A percentile compares a stretch with the other conserved stretches of the same genome.
Evolutionary conservation across 129 eudicot genomes (phyloP).

Genomic region (Chrysanthemum seticuspe): DNA sequence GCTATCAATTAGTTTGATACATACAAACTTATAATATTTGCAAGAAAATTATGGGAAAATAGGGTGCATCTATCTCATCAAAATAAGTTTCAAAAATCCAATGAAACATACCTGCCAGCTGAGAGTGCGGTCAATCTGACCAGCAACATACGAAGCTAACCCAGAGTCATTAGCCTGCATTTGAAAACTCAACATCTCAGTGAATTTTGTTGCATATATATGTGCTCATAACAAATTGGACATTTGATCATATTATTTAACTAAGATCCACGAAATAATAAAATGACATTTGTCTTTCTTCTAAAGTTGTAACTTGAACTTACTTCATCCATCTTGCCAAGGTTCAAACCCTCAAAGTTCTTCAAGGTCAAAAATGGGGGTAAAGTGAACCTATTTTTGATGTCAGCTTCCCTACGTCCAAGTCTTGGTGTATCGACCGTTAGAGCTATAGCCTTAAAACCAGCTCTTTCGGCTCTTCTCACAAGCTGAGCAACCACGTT

Average conservation of each 20-base stretch:
- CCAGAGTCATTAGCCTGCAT: conserved; percentile 90
- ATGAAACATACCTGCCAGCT: conserved; percentile 76
- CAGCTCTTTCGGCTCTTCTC: conserved; percentile 90
- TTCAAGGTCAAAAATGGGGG: conserved; percentile 86
- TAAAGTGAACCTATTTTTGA: conserved; percentile 81
- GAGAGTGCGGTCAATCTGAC: conserved; percentile 93
- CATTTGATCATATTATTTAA: neutral
- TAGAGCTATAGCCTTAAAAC: conserved; percentile 93
- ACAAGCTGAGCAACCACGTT: conserved; percentile 90
- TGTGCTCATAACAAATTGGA: too few species aligned
- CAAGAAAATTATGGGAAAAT: neutral
- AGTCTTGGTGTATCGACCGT: conserved; percentile 96
- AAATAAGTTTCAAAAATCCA: neutral
- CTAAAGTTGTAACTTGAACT: conserved; percentile 29
- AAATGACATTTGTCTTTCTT: neutral
- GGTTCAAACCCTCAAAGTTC: conserved; percentile 93
- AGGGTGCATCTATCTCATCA: neutral
- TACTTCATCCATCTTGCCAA: conserved; percentile 93
- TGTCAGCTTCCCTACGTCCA: conserved; percentile 96
- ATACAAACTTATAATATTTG: too few species aligned
- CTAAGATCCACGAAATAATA: neutral
- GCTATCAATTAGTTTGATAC: too few species aligned
- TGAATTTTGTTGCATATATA: too few species aligned
- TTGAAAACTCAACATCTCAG: neutral
- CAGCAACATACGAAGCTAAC: conserved; percentile 85